Base-by-base conservation (phyloP, 2,329 filamentous ascomycete species). In the Fusarium euwallaceae region DNA sequence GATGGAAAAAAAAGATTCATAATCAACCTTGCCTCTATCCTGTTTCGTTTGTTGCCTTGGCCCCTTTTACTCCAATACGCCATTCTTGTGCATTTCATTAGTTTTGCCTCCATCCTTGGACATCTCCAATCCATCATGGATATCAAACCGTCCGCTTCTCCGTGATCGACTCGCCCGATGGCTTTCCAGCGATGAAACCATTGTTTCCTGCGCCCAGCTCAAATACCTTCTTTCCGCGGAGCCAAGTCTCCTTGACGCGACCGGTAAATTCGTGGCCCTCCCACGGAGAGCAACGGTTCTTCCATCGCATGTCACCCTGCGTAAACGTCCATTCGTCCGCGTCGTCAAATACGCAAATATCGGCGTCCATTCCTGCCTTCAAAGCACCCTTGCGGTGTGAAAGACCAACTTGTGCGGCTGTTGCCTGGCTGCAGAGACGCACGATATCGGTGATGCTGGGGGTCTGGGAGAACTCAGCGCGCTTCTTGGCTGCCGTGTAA, bases 301-400 rank as follows among this genome's bases (percentile, higher is more conserved):
- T 92, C 89, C 97, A 99, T 76, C 97, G 89, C 95, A 99, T 97
- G 60, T 95, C 94, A 71, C 89, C 91, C 20, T 89, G 87, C 67
- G 90, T 85, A 62, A 97, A 92, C 27, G 91, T 88, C 88, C 96
- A 99, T 76, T 89, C 88, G 24, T 91, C 91, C n/a, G 88, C 85
- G 73, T 97, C 95, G 81, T 98, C 96, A 81, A 98, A 98, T 17
- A 98, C 92, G 77, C 94, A 97, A 51, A 98, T 88, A 81, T 98
- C 96, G 1, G 93, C 96, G 83, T 98, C 96, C 83, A 95, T 93
- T 0, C 96, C 96, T 0, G 91, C 92, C 67, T 88, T 89, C 45
- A 98, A 84, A 62, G 92, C 92, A n/a, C 95, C 95, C 85, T 98
- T 81, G 75, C 88, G 88, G 76, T 94, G 90, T 68, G 93, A 88